Evolutionary conservation across 306 rosid species (phyloP).

Genomic region (Chamaecrista fasciculata): DNA sequence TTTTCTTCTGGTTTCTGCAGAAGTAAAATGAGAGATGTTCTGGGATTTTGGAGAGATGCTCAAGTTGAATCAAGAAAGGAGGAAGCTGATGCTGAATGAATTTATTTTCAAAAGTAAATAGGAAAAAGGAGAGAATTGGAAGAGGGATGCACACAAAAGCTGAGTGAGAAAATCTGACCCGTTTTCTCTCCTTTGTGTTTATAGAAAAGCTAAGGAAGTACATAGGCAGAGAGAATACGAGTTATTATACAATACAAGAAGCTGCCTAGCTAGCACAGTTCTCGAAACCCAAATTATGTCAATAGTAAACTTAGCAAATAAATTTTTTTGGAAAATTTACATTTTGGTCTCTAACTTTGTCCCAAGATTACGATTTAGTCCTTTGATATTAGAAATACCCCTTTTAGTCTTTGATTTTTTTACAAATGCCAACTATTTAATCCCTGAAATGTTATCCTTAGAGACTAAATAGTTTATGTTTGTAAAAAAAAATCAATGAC

Average conservation of each 20-base stretch:
- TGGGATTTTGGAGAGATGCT: background rate
- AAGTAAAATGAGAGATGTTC: no score
- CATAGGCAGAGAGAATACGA: constrained; percentile 28
- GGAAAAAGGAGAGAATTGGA: constrained; percentile 27
- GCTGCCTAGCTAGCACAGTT: constrained; percentile 42
- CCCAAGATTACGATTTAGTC: no score
- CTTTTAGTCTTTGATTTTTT: no score
- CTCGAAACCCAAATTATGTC: constrained; percentile 60
- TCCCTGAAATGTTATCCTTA: no score
- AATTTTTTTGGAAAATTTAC: no score
- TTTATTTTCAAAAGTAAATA: constrained; percentile 23
- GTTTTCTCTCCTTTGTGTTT: constrained; percentile 35
- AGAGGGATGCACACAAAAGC: constrained; percentile 37
- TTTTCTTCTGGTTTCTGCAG: no score
- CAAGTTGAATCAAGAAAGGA: constrained; percentile 34
- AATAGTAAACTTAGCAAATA: no score
- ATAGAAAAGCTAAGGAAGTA: constrained; percentile 60
- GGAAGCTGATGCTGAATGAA: constrained; percentile 34
- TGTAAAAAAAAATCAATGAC: no score
- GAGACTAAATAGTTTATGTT: no score
- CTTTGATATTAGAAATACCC: no score
- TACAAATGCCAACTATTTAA: no score
- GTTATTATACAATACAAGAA: constrained; percentile 23
- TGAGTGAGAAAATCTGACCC: constrained; percentile 39
- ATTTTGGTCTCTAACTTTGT: no score